A percentile compares a stretch with the other conserved stretches of the same genome.
Evolutionary conservation across 495 filamentous ascomycete species (phyloP).

Genomic region (Polyplosphaeria fusca): DNA sequence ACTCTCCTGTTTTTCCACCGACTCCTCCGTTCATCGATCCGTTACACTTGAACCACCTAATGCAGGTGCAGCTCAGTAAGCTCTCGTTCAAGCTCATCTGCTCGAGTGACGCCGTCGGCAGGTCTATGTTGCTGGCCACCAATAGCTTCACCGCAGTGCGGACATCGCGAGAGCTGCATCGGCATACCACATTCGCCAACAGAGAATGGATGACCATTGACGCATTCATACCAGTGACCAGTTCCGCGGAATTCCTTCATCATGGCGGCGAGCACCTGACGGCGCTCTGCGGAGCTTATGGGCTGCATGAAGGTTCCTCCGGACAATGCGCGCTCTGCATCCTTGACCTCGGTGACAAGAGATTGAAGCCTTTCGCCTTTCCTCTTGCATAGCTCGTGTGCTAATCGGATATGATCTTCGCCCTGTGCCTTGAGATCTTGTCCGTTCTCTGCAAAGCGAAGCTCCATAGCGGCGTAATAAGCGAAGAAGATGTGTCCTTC

Average conservation of each 20-base stretch:
- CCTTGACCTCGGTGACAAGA: slow-evolving; percentile 7
- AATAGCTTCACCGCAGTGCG: slow-evolving; percentile 60
- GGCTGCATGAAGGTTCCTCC: background rate
- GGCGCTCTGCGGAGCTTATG: slow-evolving; percentile 38
- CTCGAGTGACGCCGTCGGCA: slow-evolving; percentile 51
- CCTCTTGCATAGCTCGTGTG: background rate
- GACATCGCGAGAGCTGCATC: slow-evolving; percentile 60
- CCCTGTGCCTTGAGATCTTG: background rate
- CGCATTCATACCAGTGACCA: slow-evolving; percentile 64
- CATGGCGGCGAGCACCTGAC: slow-evolving; percentile 41
- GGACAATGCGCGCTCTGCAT: slow-evolving; percentile 1
- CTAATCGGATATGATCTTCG: background rate
- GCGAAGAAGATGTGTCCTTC: slow-evolving; percentile 21
- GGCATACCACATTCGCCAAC: slow-evolving; percentile 72
- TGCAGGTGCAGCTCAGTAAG: slow-evolving; percentile 35
- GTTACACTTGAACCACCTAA: too few species aligned
- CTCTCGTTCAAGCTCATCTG: slow-evolving; percentile 50
- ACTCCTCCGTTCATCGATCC: too few species aligned
- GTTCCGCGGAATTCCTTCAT: slow-evolving; percentile 33
- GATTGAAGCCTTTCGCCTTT: slow-evolving; percentile 1
- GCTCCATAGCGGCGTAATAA: slow-evolving; percentile 13
- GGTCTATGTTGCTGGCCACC: slow-evolving; percentile 57
- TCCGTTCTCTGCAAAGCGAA: background rate
- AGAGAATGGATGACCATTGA: slow-evolving; percentile 68
- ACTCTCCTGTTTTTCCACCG: too few species aligned